These are phyloP conservation scores for Phytopythium aichiense DNA, from an alignment of 352 stramenopile species.

Conservation along the genomic window DNA sequence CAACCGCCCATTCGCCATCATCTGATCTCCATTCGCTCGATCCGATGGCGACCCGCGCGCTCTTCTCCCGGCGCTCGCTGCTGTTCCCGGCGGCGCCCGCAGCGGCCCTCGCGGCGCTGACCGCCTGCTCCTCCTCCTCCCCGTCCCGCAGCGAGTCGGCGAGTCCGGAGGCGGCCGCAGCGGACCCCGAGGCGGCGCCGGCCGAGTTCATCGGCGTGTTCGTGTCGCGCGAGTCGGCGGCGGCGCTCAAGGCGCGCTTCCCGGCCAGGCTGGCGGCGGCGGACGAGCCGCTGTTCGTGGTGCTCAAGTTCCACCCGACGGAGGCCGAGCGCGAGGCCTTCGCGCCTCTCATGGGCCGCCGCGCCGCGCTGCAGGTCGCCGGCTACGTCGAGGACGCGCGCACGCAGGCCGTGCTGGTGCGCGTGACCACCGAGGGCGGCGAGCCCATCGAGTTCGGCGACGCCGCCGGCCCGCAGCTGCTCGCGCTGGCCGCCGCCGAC, in stretches of 20 bases:
- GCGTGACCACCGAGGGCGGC: slow-evolving; percentile 55
- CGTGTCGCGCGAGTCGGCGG: slow-evolving; percentile 49
- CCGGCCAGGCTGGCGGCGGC: slow-evolving; percentile 40
- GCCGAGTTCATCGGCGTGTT: slow-evolving; percentile 81
- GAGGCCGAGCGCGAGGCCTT: slow-evolving; percentile 70
- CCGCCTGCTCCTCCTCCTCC: neutral
- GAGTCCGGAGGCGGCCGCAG: neutral
- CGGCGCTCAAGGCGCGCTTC: slow-evolving; percentile 46
- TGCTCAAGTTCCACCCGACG: slow-evolving; percentile 77
- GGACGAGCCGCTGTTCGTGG: slow-evolving; percentile 52
- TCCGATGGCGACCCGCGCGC: slow-evolving; percentile 9
- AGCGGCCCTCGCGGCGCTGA: neutral
- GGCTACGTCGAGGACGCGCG: slow-evolving; percentile 61
- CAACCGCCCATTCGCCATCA: slow-evolving; percentile 9
- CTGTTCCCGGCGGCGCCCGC: slow-evolving; percentile 20
- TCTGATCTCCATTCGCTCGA: neutral
- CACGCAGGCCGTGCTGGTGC: slow-evolving; percentile 67
- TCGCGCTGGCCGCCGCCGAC: slow-evolving; percentile 50
- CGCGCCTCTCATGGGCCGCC: slow-evolving; percentile 54
- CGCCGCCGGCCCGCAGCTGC: slow-evolving; percentile 29
- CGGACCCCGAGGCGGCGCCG: slow-evolving; percentile 7
- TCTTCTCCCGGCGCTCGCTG: slow-evolving; percentile 22
- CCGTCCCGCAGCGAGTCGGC: slow-evolving; percentile 10
- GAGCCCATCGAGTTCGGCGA: slow-evolving; percentile 53
- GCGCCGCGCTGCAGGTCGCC: slow-evolving; percentile 57